Conservation (phyloP, 768 basidiomycete species). For the Phallus indusiatus region DNA sequence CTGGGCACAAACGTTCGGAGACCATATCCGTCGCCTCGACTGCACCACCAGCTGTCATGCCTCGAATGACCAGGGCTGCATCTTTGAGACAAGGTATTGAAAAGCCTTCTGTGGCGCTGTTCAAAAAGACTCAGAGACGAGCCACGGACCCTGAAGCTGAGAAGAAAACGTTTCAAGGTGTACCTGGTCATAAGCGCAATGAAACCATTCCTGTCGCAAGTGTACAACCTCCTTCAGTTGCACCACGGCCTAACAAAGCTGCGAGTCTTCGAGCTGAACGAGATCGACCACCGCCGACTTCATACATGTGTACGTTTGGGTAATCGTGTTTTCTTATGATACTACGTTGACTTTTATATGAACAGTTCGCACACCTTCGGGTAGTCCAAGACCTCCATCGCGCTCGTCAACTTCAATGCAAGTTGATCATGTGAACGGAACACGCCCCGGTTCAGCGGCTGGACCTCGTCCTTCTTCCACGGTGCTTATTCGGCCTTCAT, state of each 20-base stretch:
- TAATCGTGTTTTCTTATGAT: neutral
- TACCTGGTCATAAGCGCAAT: constrained; percentile 19
- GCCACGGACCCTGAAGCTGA: constrained; percentile 17
- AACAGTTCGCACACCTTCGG: constrained; percentile 39
- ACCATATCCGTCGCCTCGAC: constrained; percentile 68
- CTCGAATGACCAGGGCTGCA: constrained; percentile 70
- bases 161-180: constrained; percentile 24
- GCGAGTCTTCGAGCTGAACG: constrained; percentile 23
- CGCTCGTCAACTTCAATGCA: constrained; percentile 22
- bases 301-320: constrained; percentile 57
- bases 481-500: constrained; percentile 10
- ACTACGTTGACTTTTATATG: neutral
- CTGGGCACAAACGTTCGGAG: constrained; percentile 68
- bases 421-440: constrained; percentile 8
- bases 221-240: constrained; percentile 14
- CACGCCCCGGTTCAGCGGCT: constrained; percentile 5
- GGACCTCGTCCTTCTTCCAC: constrained; percentile 18
- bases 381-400: constrained; percentile 32
- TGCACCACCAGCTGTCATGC: constrained; percentile 59
- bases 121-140: neutral
- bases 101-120: neutral
- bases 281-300: constrained; percentile 37
- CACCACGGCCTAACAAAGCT: constrained; percentile 14
- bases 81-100: constrained; percentile 35
- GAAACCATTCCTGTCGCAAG: constrained; percentile 16